Base-by-base conservation (phyloP, 345 rosid species). In the Populus ilicifolia region DNA sequence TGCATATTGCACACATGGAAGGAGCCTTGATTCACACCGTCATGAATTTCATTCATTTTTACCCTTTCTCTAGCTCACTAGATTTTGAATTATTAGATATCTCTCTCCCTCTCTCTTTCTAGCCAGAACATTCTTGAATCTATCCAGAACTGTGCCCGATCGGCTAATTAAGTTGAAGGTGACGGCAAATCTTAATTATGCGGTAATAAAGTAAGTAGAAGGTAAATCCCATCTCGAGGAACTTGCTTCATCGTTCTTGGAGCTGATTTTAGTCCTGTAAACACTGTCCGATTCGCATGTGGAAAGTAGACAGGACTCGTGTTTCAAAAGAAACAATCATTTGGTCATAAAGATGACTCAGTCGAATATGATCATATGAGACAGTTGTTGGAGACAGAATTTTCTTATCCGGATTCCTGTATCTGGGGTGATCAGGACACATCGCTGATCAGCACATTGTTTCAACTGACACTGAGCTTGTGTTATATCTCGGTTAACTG, bases 281-380 rank as follows among this genome's bases (percentile, higher is more conserved):
- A 1, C 10, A 3, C 11, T 35, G 13, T 18, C 21, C 21, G 35
- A 35, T 8, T 67, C n/a, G 69, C 21, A 67, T 6, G 20, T 64
- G 36, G 33, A 27, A 64, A 30, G 25, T 3, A 20, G n/a, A 18
- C 11, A 18, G 70, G 35, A 6, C 10, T n/a, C n/a, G 27, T n/a
- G 8, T 7, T 44, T 17, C 13, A 18, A 56, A 30, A 56, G 43
- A 46, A 44, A 52, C 77, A 44, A 74, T 74, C 77, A 74, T 74
- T 65, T 5, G 43, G 30, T 5, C 39, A 8, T 12, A 6, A 65
- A 21, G 33, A n/a, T n/a, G 63, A n/a, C 33, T 56, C 65, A 23
- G 20, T 4, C 4, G 77, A 63, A 29, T 9, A 30, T 30, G 75
- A 56, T 33, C 36, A 4, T 21, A 17, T 1, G 17, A 43, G 18